Conservation (phyloP, 176 grass and related monocot genomes). For the Neostapfia colusana region DNA sequence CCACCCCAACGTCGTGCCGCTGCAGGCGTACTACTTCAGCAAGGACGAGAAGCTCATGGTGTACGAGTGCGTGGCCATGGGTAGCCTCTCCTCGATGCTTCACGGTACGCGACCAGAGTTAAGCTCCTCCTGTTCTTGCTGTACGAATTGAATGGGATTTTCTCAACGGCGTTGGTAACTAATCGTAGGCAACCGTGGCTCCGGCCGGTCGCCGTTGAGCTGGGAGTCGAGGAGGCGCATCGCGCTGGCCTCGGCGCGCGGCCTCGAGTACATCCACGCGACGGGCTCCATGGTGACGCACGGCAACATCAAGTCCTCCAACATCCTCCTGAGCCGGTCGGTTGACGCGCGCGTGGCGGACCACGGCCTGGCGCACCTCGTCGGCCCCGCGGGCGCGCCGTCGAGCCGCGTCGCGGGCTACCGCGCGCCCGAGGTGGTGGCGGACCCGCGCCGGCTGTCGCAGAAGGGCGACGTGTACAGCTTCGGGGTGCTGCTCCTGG, state of each 20-base stretch:
- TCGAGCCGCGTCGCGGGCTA: constrained; percentile 52
- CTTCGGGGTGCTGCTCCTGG: constrained; percentile 71
- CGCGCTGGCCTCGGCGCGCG: constrained; percentile 59
- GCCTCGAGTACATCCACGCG: constrained; percentile 84
- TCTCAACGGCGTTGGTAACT: background rate
- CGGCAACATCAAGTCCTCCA: constrained; percentile 80
- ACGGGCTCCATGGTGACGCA: constrained; percentile 55
- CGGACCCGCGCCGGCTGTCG: constrained; percentile 47
- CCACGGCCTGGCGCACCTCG: constrained; percentile 66
- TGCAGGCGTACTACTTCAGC: constrained; percentile 74
- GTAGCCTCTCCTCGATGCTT: constrained; percentile 74
- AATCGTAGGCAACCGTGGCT: constrained; percentile 56
- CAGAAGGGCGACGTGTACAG: constrained; percentile 84
- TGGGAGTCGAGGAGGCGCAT: constrained; percentile 64
- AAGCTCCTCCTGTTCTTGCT: no score
- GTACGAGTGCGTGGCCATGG: constrained; percentile 67
- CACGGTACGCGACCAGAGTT: constrained; percentile 56
- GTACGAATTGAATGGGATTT: background rate
- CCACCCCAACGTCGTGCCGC: constrained; percentile 69
- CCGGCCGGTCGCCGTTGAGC: constrained; percentile 55
- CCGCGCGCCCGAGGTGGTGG: constrained; percentile 69
- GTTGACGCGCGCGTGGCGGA: constrained; percentile 65
- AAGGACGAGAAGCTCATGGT: constrained; percentile 85
- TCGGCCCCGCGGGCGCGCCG: constrained; percentile 47
- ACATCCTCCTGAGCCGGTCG: constrained; percentile 55